Conservation (phyloP, 208 protist species). For the Polymyxa betae region DNA sequence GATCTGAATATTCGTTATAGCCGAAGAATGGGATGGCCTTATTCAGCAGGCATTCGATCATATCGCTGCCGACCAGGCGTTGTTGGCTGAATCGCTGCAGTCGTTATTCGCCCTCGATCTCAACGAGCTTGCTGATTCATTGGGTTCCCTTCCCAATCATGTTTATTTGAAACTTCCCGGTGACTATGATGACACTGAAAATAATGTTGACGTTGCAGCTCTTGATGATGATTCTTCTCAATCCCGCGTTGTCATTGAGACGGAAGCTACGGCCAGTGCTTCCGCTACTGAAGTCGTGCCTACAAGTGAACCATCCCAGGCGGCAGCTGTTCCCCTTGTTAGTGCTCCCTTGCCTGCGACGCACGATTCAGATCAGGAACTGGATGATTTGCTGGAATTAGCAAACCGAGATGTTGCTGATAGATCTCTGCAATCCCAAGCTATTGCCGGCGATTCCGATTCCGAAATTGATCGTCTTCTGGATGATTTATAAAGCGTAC, state of each 20-base stretch:
- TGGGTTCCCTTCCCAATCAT: neutral
- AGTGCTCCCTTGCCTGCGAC: neutral
- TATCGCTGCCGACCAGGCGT: neutral
- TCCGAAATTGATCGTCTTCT: conserved; percentile 3
- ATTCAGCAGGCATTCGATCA: conserved; percentile 41
- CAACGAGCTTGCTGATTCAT: neutral
- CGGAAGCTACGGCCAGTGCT: neutral
- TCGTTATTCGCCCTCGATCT: conserved; percentile 31
- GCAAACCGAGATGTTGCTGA: neutral
- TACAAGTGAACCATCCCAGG: neutral
- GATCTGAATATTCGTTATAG: conserved; percentile 28
- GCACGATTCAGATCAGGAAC: neutral
- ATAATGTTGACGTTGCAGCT: neutral
- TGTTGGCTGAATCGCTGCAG: neutral
- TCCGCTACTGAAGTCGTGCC: neutral
- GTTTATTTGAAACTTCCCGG: neutral
- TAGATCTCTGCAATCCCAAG: neutral
- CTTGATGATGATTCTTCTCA: neutral
- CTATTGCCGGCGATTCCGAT: neutral
- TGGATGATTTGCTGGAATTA: conserved; percentile 13
- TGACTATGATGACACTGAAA: neutral
- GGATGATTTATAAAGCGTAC: conserved; percentile 21
- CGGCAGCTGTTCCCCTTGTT: neutral
- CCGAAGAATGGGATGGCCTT: neutral
- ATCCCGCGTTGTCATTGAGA: neutral